Evolutionary conservation across 768 basidiomycete genomes (phyloP), one percentile per base, ranked within the genome.

Genomic region (Arthromyces matolae): DNA sequence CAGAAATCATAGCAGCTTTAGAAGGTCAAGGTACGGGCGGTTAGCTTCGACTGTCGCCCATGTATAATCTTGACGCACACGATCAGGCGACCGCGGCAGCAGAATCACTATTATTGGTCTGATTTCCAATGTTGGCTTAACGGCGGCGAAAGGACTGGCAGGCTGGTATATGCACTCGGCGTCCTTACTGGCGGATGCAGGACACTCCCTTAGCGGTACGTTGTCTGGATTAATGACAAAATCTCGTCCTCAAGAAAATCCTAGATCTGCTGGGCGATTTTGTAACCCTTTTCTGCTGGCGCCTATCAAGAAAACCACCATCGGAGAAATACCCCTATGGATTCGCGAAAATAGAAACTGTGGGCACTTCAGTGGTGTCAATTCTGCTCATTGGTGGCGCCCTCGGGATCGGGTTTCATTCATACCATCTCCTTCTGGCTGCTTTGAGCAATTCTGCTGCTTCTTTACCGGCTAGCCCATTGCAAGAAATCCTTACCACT

Each of bases 101-200:
- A 79, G 77, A 47, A 87, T 95, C 59, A 95, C 93, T 5, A 75
- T 95, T 44, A 67, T 93, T 52, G 95, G 96, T 1, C 71, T 98
- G 27, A 75, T 81, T 44, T 75, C 86, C 42, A 98, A 98, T 59
- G 72, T 98, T 27, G 80, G 74, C 5, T 69, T 99, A 53, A 96
- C 94, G 0, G 72, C 71, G 13, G 73, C 84, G 24, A 99, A 99
- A 64, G 95, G 93, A 31, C 59, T 77, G 9, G 94, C 95, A 31
- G 96, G 93, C 18, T 87, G 86, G 80, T 84, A 79, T 61, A 79
- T 89, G 78, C 93, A 97, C 58, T 93, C 89, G 5, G 92, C 93
- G 7, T 83, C 91, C 0, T 71, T 98, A 34, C 74, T 98, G 13
- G 95, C 95, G 3, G 95, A 97, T 57, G 93, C 94, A 0, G 94